These are phyloP conservation scores for Isatis lusitanica DNA, from an alignment of 441 rosid genomes.

Conservation along the genomic window DNA sequence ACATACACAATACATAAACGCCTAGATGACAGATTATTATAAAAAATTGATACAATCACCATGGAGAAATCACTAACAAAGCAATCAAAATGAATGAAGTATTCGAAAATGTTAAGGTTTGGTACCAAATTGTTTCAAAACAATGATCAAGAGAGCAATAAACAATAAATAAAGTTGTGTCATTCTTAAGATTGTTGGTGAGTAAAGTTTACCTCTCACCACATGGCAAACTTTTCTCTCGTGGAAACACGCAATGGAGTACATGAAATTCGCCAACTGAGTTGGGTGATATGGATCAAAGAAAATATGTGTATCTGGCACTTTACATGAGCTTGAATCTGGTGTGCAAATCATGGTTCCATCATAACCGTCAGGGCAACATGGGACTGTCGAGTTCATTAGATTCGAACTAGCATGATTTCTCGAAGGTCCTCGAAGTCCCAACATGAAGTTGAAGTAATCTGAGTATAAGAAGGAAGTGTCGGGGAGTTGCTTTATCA, in stretches of 20 bases:
- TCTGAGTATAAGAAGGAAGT: slow-evolving; percentile 27
- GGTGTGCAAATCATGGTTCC: not conserved
- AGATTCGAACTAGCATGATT: slow-evolving; percentile 8
- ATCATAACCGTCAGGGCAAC: slow-evolving; percentile 29
- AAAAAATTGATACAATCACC: no score
- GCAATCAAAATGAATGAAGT: no score
- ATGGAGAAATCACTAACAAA: no score
- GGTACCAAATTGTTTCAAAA: no score
- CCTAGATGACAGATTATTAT: no score
- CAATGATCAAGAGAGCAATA: no score
- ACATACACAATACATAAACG: no score
- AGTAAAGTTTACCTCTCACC: no score
- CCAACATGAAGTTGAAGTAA: slow-evolving; percentile 26
- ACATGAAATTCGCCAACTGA: slow-evolving; percentile 18
- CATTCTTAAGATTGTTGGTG: no score
- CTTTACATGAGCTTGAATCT: not conserved
- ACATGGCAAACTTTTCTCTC: slow-evolving; percentile 16
- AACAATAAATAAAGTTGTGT: no score
- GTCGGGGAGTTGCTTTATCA: not conserved
- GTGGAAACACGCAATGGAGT: slow-evolving; percentile 8
- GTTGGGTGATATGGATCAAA: slow-evolving; percentile 29
- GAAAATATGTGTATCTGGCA: slow-evolving; percentile 16
- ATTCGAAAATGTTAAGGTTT: no score
- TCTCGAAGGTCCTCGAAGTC: slow-evolving; percentile 13
- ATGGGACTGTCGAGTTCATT: slow-evolving; percentile 20